Evolutionary conservation across 2,329 filamentous ascomycete genomes (phyloP).

Genomic region (Fusarium armeniacum): DNA sequence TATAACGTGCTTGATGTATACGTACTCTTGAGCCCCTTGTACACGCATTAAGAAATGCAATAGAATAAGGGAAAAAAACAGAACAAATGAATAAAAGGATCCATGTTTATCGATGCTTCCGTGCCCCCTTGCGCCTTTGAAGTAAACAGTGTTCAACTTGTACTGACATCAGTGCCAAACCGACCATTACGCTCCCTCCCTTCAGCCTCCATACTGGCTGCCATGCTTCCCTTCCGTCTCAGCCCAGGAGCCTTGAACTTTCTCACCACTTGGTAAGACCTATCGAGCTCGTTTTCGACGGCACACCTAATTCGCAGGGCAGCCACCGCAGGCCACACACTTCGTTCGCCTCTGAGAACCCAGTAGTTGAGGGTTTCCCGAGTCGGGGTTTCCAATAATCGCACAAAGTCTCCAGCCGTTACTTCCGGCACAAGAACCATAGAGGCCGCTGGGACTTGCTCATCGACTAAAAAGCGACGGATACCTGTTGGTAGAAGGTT

Average conservation of each 20-base stretch:
- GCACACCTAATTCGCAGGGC: conserved; percentile 86
- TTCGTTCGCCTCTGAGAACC: conserved; percentile 86
- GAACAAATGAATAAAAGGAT: conserved; percentile 3
- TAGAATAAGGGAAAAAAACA: neutral
- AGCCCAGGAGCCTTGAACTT: conserved; percentile 69
- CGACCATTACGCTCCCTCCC: conserved; percentile 33
- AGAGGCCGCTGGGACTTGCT: conserved; percentile 81
- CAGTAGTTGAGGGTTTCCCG: conserved; percentile 83
- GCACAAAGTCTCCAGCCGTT: conserved; percentile 77
- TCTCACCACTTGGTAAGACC: conserved; percentile 84
- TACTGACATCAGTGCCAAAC: conserved; percentile 26
- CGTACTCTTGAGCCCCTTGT: neutral
- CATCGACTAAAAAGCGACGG: conserved; percentile 83
- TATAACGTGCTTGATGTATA: neutral
- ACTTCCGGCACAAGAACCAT: conserved; percentile 88
- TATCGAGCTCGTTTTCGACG: conserved; percentile 88
- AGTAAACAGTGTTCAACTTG: conserved; percentile 25
- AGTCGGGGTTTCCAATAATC: conserved; percentile 86
- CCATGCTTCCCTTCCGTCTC: conserved; percentile 61
- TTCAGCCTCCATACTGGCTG: conserved; percentile 48
- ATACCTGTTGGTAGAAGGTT: conserved; percentile 78
- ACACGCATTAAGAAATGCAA: neutral
- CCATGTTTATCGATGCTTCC: conserved; percentile 15
- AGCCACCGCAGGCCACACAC: conserved; percentile 90
- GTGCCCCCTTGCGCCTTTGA: conserved; percentile 5